These are phyloP conservation scores for Chaetoceros muelleri DNA, from an alignment of 108 stramenopile genomes.

Conservation along the genomic window DNA sequence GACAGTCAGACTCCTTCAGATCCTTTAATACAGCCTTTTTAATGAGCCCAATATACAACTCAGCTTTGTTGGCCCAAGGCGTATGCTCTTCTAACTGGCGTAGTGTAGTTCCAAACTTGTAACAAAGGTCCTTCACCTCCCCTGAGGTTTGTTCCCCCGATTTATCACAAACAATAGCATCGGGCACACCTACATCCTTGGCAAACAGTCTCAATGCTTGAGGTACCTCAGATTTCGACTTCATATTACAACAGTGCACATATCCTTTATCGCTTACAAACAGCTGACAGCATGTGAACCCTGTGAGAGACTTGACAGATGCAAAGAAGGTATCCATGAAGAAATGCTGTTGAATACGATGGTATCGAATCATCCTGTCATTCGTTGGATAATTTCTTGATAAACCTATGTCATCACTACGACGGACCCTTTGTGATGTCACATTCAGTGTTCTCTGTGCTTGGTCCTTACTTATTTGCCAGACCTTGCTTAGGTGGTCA, in stretches of 20 bases:
- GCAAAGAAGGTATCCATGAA: no score
- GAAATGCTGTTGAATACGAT: neutral
- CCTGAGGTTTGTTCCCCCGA: conserved; percentile 2
- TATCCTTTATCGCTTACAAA: neutral
- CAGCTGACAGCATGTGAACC: neutral
- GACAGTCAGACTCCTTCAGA: no score
- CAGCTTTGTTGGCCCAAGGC: no score
- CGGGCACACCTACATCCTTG: conserved; percentile 15
- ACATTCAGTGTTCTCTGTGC: conserved; percentile 17
- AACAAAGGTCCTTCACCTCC: conserved; percentile 2
- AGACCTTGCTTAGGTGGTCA: conserved; percentile 20
- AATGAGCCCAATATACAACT: no score
- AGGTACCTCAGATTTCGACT: conserved; percentile 6
- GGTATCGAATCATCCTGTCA: conserved; percentile 4
- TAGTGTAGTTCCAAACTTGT: conserved; percentile 21
- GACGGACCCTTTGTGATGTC: conserved; percentile 10
- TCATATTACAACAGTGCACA: conserved; percentile 7
- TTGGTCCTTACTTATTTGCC: conserved; percentile 11
- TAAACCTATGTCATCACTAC: neutral
- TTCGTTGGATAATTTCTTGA: conserved; percentile 19
- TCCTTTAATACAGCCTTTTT: conserved; percentile 25
- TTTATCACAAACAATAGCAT: conserved; percentile 6
- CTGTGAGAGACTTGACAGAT: no score
- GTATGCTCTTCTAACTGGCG: conserved; percentile 13
- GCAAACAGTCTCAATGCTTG: conserved; percentile 9